Conservation (phyloP, 1,284 basidiomycete genomes). For the Gymnopus androsaceus region DNA sequence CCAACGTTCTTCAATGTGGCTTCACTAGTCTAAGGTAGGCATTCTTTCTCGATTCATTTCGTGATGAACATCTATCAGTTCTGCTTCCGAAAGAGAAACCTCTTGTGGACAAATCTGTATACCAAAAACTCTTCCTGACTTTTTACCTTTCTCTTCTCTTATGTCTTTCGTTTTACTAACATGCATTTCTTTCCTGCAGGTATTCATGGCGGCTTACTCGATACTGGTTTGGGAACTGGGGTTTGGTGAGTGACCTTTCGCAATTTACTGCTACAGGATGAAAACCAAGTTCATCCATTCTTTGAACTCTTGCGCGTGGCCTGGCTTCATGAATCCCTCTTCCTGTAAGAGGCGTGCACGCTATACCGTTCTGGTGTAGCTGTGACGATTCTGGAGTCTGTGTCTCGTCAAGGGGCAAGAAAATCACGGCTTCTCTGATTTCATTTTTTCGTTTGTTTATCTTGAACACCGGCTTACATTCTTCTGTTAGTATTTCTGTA, state of each 20-base stretch:
- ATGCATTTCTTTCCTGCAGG: constrained; percentile 19
- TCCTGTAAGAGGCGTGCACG: constrained; percentile 35
- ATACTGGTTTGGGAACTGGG: not conserved
- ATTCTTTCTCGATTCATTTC: constrained; percentile 10
- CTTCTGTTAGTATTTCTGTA: not conserved
- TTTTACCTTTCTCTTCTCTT: constrained; percentile 22
- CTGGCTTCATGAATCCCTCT: constrained; percentile 36
- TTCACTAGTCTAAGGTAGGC: not conserved
- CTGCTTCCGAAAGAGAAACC: constrained; percentile 78
- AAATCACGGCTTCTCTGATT: constrained; percentile 74
- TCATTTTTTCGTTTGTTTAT: constrained; percentile 12
- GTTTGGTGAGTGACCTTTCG: not conserved
- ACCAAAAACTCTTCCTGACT: constrained; percentile 60
- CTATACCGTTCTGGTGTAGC: constrained; percentile 52
- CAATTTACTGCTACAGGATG: constrained; percentile 39
- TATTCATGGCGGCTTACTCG: too few species aligned
- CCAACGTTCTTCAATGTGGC: not conserved
- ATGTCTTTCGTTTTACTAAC: constrained; percentile 25
- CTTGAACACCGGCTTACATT: not conserved
- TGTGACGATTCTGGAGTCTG: constrained; percentile 37
- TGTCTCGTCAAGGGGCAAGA: constrained; percentile 50
- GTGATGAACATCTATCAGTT: constrained; percentile 71
- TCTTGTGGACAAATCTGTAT: constrained; percentile 69
- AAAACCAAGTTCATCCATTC: constrained; percentile 85
- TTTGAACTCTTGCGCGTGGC: constrained; percentile 55